Base-by-base conservation (phyloP, 805 yeast genomes). In the Saturnispora bothae region DNA sequence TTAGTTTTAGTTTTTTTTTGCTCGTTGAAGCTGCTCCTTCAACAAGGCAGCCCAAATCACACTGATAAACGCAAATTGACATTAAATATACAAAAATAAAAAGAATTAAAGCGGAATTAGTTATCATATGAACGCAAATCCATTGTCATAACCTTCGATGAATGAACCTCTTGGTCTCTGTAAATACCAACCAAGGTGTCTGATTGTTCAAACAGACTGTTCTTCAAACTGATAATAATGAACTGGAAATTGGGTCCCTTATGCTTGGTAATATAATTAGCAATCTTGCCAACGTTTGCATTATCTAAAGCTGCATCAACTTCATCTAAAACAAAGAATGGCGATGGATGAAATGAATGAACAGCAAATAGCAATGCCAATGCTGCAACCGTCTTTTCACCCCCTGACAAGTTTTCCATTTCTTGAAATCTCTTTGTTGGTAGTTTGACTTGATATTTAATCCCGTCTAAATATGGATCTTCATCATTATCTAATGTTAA, bases 281-380 rank as follows among this genome's bases (percentile, higher is more conserved):
- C 96, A 41, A 92, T 78, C 51, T 76, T 75, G 38, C 73, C 74
- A 18, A 92, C 96, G 52, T 92, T 92, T 18, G 84, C 76, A 43
- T 83, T 78, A 59, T 92, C 98, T 42, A 92, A 69, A 0, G 97
- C 97, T 0, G 98, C 97, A 61, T 92, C 98, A n/a, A 92, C 86
- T 60, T 92, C 98, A 57, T 92, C 98, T 31, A 92, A 64, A 0
- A 92, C 95, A 54, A 92, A 89, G 55, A 92, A 92, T 23, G 98
- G 98, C 1, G 96, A 80, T 3, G 96, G 96, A 36, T 79, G 89
- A 59, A 65, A 82, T 0, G 94, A 78, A 55, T 92, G 96, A 30
- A 88, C 76, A 0, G 97, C 88, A 62, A 92, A 92, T 34, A 92
- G 59, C 45, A 92, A 64, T 0, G 97, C 96, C 45, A 92, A 63